A percentile compares a stretch with the other conserved stretches of the same genome.
These are phyloP conservation scores for Cocos nucifera DNA, from an alignment of 176 grass and related monocot genomes.

Conservation along the genomic window DNA sequence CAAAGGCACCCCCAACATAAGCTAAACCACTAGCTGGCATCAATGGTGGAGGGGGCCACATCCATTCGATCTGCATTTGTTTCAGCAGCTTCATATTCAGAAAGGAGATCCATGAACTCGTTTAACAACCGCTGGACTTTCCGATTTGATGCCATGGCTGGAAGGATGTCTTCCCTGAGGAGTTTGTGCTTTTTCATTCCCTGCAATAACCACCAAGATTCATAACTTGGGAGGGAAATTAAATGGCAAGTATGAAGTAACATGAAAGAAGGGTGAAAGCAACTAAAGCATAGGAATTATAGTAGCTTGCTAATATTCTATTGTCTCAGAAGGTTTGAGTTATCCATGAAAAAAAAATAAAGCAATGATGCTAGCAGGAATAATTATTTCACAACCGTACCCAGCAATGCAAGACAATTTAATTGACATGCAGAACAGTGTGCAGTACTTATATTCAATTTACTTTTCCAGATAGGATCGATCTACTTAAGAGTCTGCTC, in stretches of 20 bases:
- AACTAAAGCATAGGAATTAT: too few relatives aligned
- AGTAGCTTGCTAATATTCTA: too few relatives aligned
- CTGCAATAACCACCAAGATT: conserved; percentile 25
- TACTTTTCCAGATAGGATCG: too few relatives aligned
- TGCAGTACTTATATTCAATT: too few relatives aligned
- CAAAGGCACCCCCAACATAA: not conserved
- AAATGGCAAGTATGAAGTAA: not conserved
- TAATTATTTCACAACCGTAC: too few relatives aligned
- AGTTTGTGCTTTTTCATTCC: conserved; percentile 90
- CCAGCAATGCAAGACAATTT: too few relatives aligned
- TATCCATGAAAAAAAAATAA: too few relatives aligned
- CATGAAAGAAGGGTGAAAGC: not conserved
- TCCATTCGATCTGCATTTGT: conserved; percentile 29
- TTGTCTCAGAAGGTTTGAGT: too few relatives aligned
- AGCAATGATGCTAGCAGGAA: too few relatives aligned
- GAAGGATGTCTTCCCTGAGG: conserved; percentile 78
- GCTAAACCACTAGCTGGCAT: conserved; percentile 9
- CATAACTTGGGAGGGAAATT: not conserved
- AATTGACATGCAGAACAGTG: too few relatives aligned
- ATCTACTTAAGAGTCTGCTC: too few relatives aligned
- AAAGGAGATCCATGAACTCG: conserved; percentile 90
- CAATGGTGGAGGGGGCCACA: conserved; percentile 7
- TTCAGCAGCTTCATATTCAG: conserved; percentile 45
- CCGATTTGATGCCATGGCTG: conserved; percentile 76
- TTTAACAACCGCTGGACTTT: conserved; percentile 88